Conservation (phyloP, 768 basidiomycete species). For the Suillus hirtellus region DNA sequence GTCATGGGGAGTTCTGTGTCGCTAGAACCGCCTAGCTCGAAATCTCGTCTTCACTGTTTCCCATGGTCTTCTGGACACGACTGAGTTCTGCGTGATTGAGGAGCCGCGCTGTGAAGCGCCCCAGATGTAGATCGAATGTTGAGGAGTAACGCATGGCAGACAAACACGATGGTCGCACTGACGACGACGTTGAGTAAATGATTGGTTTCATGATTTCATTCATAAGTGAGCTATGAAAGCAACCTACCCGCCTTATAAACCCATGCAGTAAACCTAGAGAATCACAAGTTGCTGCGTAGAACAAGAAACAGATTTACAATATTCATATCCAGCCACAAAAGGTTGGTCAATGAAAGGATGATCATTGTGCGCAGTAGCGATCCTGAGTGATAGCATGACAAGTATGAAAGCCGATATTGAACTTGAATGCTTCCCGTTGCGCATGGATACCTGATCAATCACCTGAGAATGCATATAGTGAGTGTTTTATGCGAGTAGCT, state of each 20-base stretch:
- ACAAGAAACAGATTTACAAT: background rate
- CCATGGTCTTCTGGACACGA: constrained; percentile 38
- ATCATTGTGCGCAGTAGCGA: constrained; percentile 12
- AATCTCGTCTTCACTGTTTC: constrained; percentile 37
- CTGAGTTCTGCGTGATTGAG: constrained; percentile 44
- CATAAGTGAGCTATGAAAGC: background rate
- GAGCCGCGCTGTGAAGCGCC: constrained; percentile 39
- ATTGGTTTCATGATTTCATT: background rate
- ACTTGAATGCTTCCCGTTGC: constrained; percentile 9
- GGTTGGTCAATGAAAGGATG: background rate
- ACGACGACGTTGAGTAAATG: constrained; percentile 3
- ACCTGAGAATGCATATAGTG: constrained; percentile 9
- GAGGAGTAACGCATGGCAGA: constrained; percentile 38
- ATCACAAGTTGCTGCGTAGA: background rate
- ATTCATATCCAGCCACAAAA: constrained; percentile 2
- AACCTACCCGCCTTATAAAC: constrained; percentile 7
- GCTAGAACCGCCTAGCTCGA: background rate
- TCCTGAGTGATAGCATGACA: constrained; percentile 8
- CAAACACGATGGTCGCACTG: constrained; percentile 21
- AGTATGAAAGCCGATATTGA: background rate
- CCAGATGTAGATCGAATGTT: constrained; percentile 41
- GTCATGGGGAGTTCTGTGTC: background rate
- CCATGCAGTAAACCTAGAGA: constrained; percentile 7
- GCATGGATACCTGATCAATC: constrained; percentile 15
- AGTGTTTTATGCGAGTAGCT: background rate